Percentiles rank a stretch among this genome's conserved stretches.
Evolutionary conservation across 2,329 filamentous ascomycete genomes (phyloP).

Genomic region (Aspergillus bombycis): DNA sequence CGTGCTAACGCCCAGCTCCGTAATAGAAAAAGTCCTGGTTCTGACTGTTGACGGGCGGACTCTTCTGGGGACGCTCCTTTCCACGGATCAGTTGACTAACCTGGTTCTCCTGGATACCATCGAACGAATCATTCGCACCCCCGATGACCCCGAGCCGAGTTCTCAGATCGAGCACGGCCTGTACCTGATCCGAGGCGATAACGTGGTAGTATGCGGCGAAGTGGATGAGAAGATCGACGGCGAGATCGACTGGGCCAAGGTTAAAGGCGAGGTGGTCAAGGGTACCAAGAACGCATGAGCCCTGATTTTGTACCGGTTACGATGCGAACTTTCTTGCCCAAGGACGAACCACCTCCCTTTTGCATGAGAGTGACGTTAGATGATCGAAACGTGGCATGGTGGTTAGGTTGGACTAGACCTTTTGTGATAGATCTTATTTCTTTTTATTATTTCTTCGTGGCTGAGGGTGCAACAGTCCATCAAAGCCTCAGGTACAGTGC

Average conservation of each 20-base stretch:
- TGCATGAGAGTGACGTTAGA: not conserved
- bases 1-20: conserved; percentile 14
- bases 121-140: conserved; percentile 86
- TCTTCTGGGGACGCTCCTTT: conserved; percentile 77
- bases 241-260: conserved; percentile 90
- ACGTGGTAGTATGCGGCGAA: conserved; percentile 85
- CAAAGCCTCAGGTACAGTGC: not conserved
- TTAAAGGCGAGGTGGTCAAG: conserved; percentile 81
- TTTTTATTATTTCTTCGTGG: not conserved
- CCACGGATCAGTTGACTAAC: conserved; percentile 90
- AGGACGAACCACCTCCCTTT: not conserved
- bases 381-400: conserved; percentile 8
- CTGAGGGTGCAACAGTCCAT: not conserved
- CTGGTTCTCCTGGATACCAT: conserved; percentile 80
- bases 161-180: conserved; percentile 81
- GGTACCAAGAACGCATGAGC: conserved; percentile 74
- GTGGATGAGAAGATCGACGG: conserved; percentile 87
- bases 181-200: conserved; percentile 92
- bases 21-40: conserved; percentile 83
- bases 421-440: conserved; percentile 2
- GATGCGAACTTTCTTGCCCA: not conserved
- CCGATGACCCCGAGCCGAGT: conserved; percentile 80
- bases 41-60: conserved; percentile 92
- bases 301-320: not conserved
- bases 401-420: not conserved